Base-by-base conservation (phyloP, 371 early-diverging fungal species). In the Mortierella sp. region DNA sequence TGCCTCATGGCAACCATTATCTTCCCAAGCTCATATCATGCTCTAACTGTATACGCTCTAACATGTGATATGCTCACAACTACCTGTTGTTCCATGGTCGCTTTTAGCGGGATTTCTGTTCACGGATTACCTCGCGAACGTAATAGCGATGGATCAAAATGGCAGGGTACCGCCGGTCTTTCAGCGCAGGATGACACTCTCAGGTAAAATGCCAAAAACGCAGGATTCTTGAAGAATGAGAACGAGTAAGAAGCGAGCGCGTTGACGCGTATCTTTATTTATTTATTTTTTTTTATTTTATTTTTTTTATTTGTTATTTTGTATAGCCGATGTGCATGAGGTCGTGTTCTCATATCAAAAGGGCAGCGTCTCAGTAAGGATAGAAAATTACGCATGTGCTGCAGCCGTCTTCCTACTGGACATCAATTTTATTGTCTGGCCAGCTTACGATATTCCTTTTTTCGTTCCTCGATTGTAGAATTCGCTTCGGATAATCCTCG, bases 101-200 rank as follows among this genome's bases (percentile, higher is more conserved):
- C n/a, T n/a, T n/a, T n/a, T 24, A 85, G 86, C 83, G n/a, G 86
- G 87, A 6, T 83, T 68, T 53, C 68, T 86, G 41, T 84, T 85
- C 67, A 70, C 78, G 34, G 82, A 87, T 52, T 84, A 84, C 60
- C 71, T 87, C 9, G 81, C 87, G 23, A 86, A 84, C 50, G 82
- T 79, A 19, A 78, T 87, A 53, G 70, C 80, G 4, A 50, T 84
- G 79, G 70, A 68, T 39, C 72, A 78, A 50, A 65, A 67, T 53
- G 55, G 69, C 52, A 15, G 48, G 1, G 50, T 39, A 21, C 76
- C 66, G 7, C 83, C 83, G 4, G 65, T 69, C 4, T 83, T 83
- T 49, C 72, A 76, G 43, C 64, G 83, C 44, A 64, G 83, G 31
- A 64, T 79, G 59, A 57, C 65, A 47, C 48, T 83, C 26, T 56